Percentiles rank a stretch among this genome's conserved stretches.
Conservation (phyloP, 2,329 filamentous ascomycete genomes). For the Calonectria hongkongensis region DNA sequence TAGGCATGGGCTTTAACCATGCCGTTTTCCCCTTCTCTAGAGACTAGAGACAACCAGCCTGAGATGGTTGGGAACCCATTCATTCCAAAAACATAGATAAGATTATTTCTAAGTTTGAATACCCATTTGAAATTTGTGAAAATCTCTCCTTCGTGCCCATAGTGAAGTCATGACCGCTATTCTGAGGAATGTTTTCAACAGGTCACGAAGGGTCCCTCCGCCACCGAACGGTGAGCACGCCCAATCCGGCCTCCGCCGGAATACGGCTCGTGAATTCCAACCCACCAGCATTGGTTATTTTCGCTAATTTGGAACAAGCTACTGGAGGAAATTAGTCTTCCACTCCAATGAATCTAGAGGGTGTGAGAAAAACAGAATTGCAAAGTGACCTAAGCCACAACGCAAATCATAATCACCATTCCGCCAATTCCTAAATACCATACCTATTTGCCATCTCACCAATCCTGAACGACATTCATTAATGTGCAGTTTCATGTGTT, state of each 20-base stretch:
- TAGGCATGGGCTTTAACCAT: not conserved
- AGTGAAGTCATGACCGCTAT: not conserved
- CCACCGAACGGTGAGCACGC: slow-evolving; percentile 19
- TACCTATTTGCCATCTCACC: too few species aligned
- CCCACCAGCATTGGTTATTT: not conserved
- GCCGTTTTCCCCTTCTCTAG: slow-evolving; percentile 12
- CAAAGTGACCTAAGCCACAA: not conserved
- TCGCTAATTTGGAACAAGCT: not conserved
- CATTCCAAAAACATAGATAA: slow-evolving; percentile 32
- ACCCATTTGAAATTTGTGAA: slow-evolving; percentile 28
- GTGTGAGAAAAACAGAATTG: not conserved
- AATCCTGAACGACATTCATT: not conserved
- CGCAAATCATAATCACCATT: not conserved
- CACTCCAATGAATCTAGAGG: not conserved
- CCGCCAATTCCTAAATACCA: not conserved
- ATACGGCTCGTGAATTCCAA: slow-evolving; percentile 8
- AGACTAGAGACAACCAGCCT: slow-evolving; percentile 17
- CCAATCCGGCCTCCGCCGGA: slow-evolving; percentile 36
- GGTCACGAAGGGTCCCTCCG: not conserved
- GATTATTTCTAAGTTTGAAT: slow-evolving; percentile 27
- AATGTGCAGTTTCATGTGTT: too few species aligned
- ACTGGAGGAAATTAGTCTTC: not conserved
- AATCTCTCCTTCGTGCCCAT: not conserved
- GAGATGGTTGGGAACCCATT: slow-evolving; percentile 10
- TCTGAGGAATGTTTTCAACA: slow-evolving; percentile 7